Conservation (phyloP, 345 rosid genomes). For the thale cress (Arabidopsis thaliana) region TAIR10.1 NC_003070.9:19252501-19253000, state of each 20-base stretch:
- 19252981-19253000: conserved; percentile 18
- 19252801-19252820: too few relatives aligned
- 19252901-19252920: neutral
- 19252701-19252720: conserved; percentile 1
- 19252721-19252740: neutral
- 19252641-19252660: conserved; percentile 35
- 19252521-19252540: neutral
- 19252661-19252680: conserved; percentile 22
- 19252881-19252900: neutral
- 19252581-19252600: conserved; percentile 41
- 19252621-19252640: conserved; percentile 32
- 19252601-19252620: conserved; percentile 42
- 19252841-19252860: neutral
- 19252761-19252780: too few relatives aligned
- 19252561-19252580: conserved; percentile 45
- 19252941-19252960: neutral
- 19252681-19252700: neutral
- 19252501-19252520: too few relatives aligned
- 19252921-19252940: neutral
- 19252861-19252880: neutral
- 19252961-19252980: conserved; percentile 35
- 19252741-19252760: too few relatives aligned
- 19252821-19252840: neutral
- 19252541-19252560: conserved; percentile 24
- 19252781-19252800: too few relatives aligned